phyloP scores from a whole-genome alignment of 345 rosid genomes.

The Diplotaxis tenuifolia region DNA sequence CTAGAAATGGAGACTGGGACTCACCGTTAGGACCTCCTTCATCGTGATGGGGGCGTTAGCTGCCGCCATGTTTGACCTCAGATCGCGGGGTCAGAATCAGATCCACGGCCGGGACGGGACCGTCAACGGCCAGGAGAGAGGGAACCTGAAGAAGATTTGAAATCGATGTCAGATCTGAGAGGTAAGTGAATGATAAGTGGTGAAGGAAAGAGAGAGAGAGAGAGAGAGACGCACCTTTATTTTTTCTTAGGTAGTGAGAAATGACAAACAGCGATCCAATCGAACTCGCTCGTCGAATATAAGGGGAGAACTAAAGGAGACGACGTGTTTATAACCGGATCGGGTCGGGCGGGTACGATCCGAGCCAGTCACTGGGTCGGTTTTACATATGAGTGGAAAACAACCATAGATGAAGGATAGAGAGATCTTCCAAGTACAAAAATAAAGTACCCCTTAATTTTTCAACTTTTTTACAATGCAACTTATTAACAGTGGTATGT shows the following conservation, averaged over 20 bases:
- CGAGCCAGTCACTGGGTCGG: constrained; percentile 12
- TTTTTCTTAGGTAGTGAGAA: constrained; percentile 17
- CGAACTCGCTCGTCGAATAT: constrained; percentile 34
- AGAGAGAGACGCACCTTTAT: not conserved
- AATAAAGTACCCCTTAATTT: too few relatives aligned
- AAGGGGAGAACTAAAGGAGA: constrained; percentile 22
- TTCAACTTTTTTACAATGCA: too few relatives aligned
- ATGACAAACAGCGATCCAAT: constrained; percentile 37
- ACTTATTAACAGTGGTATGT: too few relatives aligned
- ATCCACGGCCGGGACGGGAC: constrained; percentile 34
- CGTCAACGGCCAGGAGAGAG: constrained; percentile 37
- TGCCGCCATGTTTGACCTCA: constrained; percentile 73
- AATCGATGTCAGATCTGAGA: constrained; percentile 38
- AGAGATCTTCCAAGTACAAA: too few relatives aligned
- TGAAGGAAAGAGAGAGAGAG: constrained; percentile 16
- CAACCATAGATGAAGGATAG: too few relatives aligned
- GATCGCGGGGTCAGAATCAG: constrained; percentile 37
- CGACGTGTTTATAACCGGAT: constrained; percentile 29
- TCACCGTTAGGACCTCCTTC: constrained; percentile 90
- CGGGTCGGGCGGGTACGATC: not conserved
- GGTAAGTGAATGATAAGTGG: constrained; percentile 20
- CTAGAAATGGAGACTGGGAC: constrained; percentile 28
- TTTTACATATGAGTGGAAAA: not conserved
- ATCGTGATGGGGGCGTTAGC: constrained; percentile 92
- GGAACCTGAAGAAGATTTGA: constrained; percentile 11